These are phyloP conservation scores for Trichoderma koningii DNA, from an alignment of 2,329 filamentous ascomycete genomes.

Conservation along the genomic window DNA sequence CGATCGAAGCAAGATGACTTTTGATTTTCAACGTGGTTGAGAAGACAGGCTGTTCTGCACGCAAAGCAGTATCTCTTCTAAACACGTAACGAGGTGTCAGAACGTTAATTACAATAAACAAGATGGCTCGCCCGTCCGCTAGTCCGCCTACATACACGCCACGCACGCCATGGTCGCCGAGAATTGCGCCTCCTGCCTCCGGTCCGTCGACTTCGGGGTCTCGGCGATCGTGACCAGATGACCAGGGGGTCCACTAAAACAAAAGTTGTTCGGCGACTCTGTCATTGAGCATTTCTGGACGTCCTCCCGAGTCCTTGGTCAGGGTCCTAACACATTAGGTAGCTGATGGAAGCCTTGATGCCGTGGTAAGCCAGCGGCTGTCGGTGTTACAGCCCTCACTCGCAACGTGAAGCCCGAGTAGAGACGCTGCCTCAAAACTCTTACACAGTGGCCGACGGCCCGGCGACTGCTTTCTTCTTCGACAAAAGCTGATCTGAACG, in stretches of 20 bases:
- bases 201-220: conserved; percentile 24
- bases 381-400: background rate
- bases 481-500: background rate
- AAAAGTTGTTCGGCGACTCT: conserved; percentile 23
- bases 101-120: background rate
- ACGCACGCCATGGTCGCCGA: conserved; percentile 29
- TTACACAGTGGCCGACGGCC: conserved; percentile 14
- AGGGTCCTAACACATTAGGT: background rate
- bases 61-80: background rate
- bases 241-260: conserved; percentile 21
- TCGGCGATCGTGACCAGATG: conserved; percentile 24
- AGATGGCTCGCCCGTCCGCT: background rate
- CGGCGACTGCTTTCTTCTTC: conserved; percentile 2
- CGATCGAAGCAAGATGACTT: no score
- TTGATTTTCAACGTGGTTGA: background rate
- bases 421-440: background rate
- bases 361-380: background rate
- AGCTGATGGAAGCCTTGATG: background rate
- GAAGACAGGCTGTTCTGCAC: background rate
- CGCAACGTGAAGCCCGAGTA: conserved; percentile 2
- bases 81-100: background rate
- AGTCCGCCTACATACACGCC: conserved; percentile 9
- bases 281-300: background rate
- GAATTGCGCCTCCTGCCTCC: conserved; percentile 22
- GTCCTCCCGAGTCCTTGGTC: conserved; percentile 2